A percentile compares a stretch with the other conserved stretches of the same genome.
Evolutionary conservation across 1,139 yeast species (phyloP).

Genomic region (Taphrina pruni): DNA sequence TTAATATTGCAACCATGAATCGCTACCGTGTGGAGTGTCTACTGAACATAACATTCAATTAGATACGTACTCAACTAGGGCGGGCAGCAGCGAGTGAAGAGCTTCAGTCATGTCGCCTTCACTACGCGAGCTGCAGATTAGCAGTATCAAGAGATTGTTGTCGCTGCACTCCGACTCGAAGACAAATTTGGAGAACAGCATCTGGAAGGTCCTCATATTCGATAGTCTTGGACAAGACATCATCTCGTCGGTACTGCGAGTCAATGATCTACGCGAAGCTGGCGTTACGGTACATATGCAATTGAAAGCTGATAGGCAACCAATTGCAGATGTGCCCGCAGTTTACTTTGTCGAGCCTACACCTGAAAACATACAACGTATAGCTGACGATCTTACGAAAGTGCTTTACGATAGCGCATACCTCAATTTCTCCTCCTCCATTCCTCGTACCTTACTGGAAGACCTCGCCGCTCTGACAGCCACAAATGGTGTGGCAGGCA

Average conservation of each 20-base stretch:
- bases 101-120: slow-evolving; percentile 20
- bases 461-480: slow-evolving; percentile 87
- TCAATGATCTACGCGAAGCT: slow-evolving; percentile 73
- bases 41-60: background rate
- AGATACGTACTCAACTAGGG: no score
- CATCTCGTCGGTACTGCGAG: slow-evolving; percentile 85
- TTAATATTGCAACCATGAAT: background rate
- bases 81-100: no score
- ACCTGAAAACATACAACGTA: slow-evolving; percentile 67
- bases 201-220: slow-evolving; percentile 92
- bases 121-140: slow-evolving; percentile 36
- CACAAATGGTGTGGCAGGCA: slow-evolving; percentile 58
- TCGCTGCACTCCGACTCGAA: slow-evolving; percentile 13
- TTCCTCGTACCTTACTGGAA: slow-evolving; percentile 79
- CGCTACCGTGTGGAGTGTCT: background rate
- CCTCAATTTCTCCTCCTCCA: slow-evolving; percentile 82
- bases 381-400: slow-evolving; percentile 71
- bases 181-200: slow-evolving; percentile 44
- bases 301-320: slow-evolving; percentile 64
- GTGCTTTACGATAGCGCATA: slow-evolving; percentile 81
- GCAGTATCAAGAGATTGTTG: slow-evolving; percentile 32
- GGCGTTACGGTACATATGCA: slow-evolving; percentile 87
- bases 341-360: slow-evolving; percentile 92
- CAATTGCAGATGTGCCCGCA: slow-evolving; percentile 91
- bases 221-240: slow-evolving; percentile 83